phyloP scores from a whole-genome alignment of 202 grass and related monocot genomes.

The Setaria viridis region DNA sequence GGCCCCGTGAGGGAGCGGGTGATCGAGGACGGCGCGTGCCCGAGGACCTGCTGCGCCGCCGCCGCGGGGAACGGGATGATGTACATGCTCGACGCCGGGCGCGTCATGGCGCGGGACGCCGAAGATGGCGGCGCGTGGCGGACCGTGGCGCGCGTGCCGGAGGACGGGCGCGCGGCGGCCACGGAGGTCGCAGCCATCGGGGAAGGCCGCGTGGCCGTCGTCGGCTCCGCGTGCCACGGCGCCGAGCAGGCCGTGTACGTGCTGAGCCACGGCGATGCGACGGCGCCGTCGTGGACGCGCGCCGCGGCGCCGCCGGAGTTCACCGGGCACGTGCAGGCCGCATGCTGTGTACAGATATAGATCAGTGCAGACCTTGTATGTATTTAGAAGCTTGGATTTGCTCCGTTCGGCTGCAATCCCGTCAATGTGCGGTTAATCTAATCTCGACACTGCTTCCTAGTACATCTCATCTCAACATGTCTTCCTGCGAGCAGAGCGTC shows the following conservation, averaged over 20 bases:
- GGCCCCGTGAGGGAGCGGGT: conserved; percentile 48
- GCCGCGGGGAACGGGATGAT: conserved; percentile 7
- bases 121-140: conserved; percentile 39
- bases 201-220: conserved; percentile 42
- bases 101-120: conserved; percentile 30
- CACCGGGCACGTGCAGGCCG: conserved; percentile 63
- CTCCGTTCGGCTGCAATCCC: too few species aligned
- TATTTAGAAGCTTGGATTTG: too few species aligned
- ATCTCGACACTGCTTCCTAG: too few species aligned
- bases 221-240: conserved; percentile 49
- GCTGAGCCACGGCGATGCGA: conserved; percentile 8
- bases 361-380: too few species aligned
- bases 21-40: conserved; percentile 62
- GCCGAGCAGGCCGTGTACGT: conserved; percentile 48
- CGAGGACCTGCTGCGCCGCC: conserved; percentile 48
- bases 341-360: conserved; percentile 48
- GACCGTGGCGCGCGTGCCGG: conserved; percentile 47
- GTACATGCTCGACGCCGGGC: conserved; percentile 54
- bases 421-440: too few species aligned
- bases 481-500: too few species aligned
- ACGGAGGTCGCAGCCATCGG: conserved; percentile 34
- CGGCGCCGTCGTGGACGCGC: conserved; percentile 49
- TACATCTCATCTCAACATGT: too few species aligned
- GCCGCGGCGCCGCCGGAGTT: conserved; percentile 50
- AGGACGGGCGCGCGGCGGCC: conserved; percentile 45